A percentile compares a stretch with the other conserved stretches of the same genome.
Conservation (phyloP, 495 filamentous ascomycete genomes). For the Glonium stellatum region DNA sequence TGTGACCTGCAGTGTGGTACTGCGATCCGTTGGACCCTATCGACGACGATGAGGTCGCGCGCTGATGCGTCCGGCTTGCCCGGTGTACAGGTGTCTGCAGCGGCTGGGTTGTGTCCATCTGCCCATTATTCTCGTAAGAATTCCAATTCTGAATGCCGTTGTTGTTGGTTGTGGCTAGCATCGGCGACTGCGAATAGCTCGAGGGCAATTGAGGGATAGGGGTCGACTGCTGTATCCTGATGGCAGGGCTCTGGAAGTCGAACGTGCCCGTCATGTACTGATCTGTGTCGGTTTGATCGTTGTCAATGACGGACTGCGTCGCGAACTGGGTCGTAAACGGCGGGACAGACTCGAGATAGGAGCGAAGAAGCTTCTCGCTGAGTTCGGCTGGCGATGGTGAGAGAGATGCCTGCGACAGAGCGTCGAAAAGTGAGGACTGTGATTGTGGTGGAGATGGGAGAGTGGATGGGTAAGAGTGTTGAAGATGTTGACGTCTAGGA, state of each 20-base stretch:
- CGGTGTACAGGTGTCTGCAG: slow-evolving; percentile 18
- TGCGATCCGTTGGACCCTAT: slow-evolving; percentile 34
- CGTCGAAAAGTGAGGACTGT: slow-evolving; percentile 2
- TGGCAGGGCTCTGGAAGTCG: slow-evolving; percentile 27
- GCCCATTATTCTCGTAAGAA: slow-evolving; percentile 20
- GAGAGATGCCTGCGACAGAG: slow-evolving; percentile 12
- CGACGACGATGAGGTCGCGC: slow-evolving; percentile 35
- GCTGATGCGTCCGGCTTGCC: slow-evolving; percentile 20
- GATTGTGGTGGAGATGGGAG: slow-evolving; percentile 22
- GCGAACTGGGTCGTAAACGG: too few relatives aligned
- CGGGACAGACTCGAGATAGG: slow-evolving; percentile 27
- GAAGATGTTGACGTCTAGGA: slow-evolving; percentile 25
- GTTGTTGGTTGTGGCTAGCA: slow-evolving; percentile 14
- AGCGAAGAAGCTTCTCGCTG: slow-evolving; percentile 22
- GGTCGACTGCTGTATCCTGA: slow-evolving; percentile 32
- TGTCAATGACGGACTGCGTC: slow-evolving; percentile 10
- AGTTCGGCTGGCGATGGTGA: slow-evolving; percentile 8
- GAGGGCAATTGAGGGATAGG: slow-evolving; percentile 23
- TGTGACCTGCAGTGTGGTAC: slow-evolving; percentile 26
- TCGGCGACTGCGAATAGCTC: slow-evolving; percentile 17
- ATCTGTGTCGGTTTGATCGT: slow-evolving; percentile 9
- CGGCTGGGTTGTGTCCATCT: slow-evolving; percentile 14
- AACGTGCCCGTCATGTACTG: slow-evolving; percentile 27
- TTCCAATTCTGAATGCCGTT: slow-evolving; percentile 21
- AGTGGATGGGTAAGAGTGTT: slow-evolving; percentile 7